These are phyloP conservation scores for Pseudisothecium myosuroides DNA, from an alignment of 225 moss, liverwort and hornwort genomes.

Conservation along the genomic window DNA sequence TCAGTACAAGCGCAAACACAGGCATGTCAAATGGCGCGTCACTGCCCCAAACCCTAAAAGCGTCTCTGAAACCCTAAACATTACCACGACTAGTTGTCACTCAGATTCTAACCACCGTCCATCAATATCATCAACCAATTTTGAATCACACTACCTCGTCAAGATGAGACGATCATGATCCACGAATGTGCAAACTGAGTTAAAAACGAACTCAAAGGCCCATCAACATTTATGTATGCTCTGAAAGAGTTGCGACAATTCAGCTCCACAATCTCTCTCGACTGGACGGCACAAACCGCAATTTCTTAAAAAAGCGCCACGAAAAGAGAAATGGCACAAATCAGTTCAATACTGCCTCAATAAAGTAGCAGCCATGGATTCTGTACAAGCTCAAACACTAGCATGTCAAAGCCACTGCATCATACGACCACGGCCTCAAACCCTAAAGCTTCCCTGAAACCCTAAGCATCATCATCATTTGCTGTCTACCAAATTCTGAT, in stretches of 20 bases:
- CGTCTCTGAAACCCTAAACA: conserved; percentile 9
- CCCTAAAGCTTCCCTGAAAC: conserved; percentile 15
- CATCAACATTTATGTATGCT: background rate
- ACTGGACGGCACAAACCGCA: background rate
- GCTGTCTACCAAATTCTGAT: background rate
- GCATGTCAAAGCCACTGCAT: background rate
- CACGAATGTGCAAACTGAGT: background rate
- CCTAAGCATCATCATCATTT: conserved; percentile 6
- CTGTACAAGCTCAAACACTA: conserved; percentile 12
- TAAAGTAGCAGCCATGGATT: background rate
- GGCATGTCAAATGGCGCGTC: background rate
- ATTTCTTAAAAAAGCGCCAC: background rate
- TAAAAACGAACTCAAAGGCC: background rate
- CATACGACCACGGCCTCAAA: background rate
- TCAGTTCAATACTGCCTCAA: background rate
- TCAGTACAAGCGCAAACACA: background rate
- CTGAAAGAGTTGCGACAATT: background rate
- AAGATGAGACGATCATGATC: background rate
- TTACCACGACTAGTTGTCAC: background rate
- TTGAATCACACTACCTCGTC: background rate
- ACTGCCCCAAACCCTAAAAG: background rate
- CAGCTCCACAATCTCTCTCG: background rate
- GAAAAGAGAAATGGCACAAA: background rate
- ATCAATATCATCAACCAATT: background rate
- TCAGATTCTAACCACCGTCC: background rate